Percentiles rank a stretch among this genome's conserved stretches.
Conservation (phyloP, 2,329 filamentous ascomycete species). For the Ophiostoma perfectum region DNA sequence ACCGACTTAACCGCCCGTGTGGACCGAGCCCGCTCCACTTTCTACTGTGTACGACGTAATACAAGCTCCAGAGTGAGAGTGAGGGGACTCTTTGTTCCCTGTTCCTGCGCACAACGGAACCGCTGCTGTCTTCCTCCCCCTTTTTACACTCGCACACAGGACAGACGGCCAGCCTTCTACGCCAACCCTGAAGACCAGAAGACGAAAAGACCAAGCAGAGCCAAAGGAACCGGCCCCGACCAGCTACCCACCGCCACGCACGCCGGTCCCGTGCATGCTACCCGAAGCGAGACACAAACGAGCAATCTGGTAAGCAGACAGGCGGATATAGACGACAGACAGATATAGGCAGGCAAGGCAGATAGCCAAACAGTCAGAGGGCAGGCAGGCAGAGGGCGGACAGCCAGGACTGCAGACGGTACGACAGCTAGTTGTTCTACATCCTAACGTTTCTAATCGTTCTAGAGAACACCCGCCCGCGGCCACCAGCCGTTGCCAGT, state of each 20-base stretch:
- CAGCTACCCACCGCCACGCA: background rate
- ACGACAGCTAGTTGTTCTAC: too few relatives aligned
- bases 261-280: background rate
- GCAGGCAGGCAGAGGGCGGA: too few relatives aligned
- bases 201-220: background rate
- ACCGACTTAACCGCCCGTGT: conserved; percentile 23
- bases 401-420: too few relatives aligned
- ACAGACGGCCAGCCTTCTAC: background rate
- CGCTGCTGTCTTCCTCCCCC: background rate
- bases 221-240: background rate
- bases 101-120: conserved; percentile 2
- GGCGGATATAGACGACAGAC: background rate
- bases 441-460: too few relatives aligned
- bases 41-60: background rate
- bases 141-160: background rate
- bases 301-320: background rate
- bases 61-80: background rate
- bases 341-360: too few relatives aligned
- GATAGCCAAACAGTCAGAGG: too few relatives aligned
- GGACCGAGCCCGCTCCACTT: conserved; percentile 8
- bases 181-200: conserved; percentile 3
- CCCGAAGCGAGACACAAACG: background rate
- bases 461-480: too few relatives aligned
- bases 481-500: too few relatives aligned
- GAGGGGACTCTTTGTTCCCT: background rate